phyloP scores from a whole-genome alignment of 1,139 yeast genomes.

The Spathaspora sp. region DNA sequence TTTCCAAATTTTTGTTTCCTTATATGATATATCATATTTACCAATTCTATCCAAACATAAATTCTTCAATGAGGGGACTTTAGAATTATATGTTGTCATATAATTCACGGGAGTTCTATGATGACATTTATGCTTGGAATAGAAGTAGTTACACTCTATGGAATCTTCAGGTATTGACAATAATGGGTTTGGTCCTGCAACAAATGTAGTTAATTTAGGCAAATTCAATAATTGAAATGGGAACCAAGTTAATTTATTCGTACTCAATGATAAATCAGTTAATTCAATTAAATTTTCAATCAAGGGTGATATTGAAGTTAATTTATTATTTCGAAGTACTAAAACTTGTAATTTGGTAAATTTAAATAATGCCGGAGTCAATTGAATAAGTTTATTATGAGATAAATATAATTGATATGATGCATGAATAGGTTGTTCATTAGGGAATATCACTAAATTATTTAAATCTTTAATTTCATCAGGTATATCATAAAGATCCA shows the following conservation, averaged over 20 bases:
- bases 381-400: slow-evolving; percentile 31
- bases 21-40: slow-evolving; percentile 43
- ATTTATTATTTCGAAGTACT: slow-evolving; percentile 39
- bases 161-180: slow-evolving; percentile 31
- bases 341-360: slow-evolving; percentile 44
- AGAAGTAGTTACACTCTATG: slow-evolving; percentile 15
- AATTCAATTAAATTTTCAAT: slow-evolving; percentile 33
- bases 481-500: slow-evolving; percentile 40
- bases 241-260: slow-evolving; percentile 34
- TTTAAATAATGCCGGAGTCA: slow-evolving; percentile 41
- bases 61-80: slow-evolving; percentile 33
- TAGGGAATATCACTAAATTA: slow-evolving; percentile 39
- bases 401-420: slow-evolving; percentile 39
- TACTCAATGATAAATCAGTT: slow-evolving; percentile 40
- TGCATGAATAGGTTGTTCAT: slow-evolving; percentile 13
- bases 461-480: slow-evolving; percentile 46
- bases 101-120: slow-evolving; percentile 27
- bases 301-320: slow-evolving; percentile 34
- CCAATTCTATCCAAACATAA: slow-evolving; percentile 39
- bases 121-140: slow-evolving; percentile 10
- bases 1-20: slow-evolving; percentile 46
- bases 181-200: slow-evolving; percentile 49
- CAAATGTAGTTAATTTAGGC: slow-evolving; percentile 28
- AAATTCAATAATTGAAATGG: slow-evolving; percentile 39
- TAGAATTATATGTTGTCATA: slow-evolving; percentile 11